Evolutionary conservation across 208 protist species (phyloP).

Genomic region (Trypanosoma mega): DNA sequence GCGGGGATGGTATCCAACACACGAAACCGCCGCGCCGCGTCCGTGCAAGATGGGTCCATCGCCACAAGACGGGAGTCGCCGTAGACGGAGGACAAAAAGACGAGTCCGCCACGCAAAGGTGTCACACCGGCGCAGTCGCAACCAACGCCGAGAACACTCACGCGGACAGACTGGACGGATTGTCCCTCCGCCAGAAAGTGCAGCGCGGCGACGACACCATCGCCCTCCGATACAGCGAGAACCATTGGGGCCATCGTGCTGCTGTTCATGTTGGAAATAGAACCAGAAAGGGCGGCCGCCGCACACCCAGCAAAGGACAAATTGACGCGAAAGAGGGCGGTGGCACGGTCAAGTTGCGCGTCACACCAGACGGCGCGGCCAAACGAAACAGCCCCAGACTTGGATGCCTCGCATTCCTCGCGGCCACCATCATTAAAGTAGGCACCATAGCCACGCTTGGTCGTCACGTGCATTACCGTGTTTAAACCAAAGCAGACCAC

Average conservation of each 20-base stretch:
- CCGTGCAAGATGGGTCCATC: conserved; percentile 18
- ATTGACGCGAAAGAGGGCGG: conserved; percentile 60
- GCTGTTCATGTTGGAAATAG: conserved; percentile 22
- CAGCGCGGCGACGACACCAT: conserved; percentile 68
- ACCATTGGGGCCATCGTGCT: no score
- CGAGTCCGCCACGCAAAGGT: conserved; percentile 12
- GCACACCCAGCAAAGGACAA: conserved; percentile 67
- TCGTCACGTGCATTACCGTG: conserved; percentile 79
- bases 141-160: conserved; percentile 49
- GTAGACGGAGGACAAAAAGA: conserved; percentile 60
- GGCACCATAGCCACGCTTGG: conserved; percentile 71
- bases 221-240: conserved; percentile 69
- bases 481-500: conserved; percentile 76
- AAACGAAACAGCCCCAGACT: conserved; percentile 47
- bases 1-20: conserved; percentile 51
- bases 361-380: conserved; percentile 51
- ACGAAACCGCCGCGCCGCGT: conserved; percentile 13
- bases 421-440: conserved; percentile 72
- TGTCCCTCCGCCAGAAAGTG: conserved; percentile 45
- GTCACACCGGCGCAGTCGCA: conserved; percentile 44
- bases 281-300: conserved; percentile 11
- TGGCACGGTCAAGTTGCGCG: conserved; percentile 39
- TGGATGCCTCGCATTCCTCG: conserved; percentile 60
- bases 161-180: conserved; percentile 40
- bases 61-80: conserved; percentile 60